These are phyloP conservation scores for Yamadazyma olivae DNA, from an alignment of 805 yeast genomes.

Conservation along the genomic window DNA sequence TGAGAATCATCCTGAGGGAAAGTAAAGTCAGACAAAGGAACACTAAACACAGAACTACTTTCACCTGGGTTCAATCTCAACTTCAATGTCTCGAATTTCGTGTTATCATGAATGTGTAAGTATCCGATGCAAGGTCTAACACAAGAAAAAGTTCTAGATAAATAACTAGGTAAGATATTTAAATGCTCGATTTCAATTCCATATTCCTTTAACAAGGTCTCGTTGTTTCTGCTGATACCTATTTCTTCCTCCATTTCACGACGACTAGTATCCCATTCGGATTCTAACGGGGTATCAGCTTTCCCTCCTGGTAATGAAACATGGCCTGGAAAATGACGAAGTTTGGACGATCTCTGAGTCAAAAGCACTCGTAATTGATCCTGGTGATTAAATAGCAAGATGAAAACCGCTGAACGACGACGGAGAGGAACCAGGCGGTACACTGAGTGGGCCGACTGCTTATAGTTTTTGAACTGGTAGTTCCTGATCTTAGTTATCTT, in stretches of 20 bases:
- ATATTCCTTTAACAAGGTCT: slow-evolving; percentile 34
- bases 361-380: slow-evolving; percentile 78
- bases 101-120: slow-evolving; percentile 36
- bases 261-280: slow-evolving; percentile 70
- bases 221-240: slow-evolving; percentile 58
- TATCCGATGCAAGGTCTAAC: slow-evolving; percentile 81
- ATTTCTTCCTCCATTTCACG: slow-evolving; percentile 88
- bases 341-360: slow-evolving; percentile 69
- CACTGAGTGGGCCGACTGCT: slow-evolving; percentile 30
- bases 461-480: slow-evolving; percentile 31
- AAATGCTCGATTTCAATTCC: slow-evolving; percentile 63
- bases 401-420: slow-evolving; percentile 77
- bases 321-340: slow-evolving; percentile 82
- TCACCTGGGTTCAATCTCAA: slow-evolving; percentile 73
- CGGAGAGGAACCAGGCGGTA: slow-evolving; percentile 66
- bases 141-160: slow-evolving; percentile 77
- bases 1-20: slow-evolving; percentile 23
- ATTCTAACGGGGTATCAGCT: slow-evolving; percentile 66
- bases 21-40: slow-evolving; percentile 62
- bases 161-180: slow-evolving; percentile 68
- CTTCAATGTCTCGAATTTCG: slow-evolving; percentile 25
- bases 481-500: slow-evolving; percentile 17
- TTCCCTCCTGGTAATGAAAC: slow-evolving; percentile 93
- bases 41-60: slow-evolving; percentile 64
- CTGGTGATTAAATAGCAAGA: slow-evolving; percentile 69